Conservation (phyloP, 2,329 filamentous ascomycete genomes). For the Nannizzia gypsea region DNA sequence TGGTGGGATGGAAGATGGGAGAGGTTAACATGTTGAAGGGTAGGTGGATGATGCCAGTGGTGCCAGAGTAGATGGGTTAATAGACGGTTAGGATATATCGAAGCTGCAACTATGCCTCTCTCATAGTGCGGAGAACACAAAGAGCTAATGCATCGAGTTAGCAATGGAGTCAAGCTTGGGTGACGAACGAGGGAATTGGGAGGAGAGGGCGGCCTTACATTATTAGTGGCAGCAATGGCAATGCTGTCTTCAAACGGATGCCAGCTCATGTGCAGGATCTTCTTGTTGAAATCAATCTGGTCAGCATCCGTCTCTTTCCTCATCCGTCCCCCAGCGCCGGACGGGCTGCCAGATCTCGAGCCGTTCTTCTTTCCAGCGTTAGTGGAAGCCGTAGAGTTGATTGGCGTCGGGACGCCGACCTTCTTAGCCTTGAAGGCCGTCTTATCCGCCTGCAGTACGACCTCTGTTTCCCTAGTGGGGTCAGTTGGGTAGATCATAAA, state of each 20-base stretch:
- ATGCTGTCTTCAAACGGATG: constrained; percentile 99
- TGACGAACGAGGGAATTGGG: no score
- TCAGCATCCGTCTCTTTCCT: constrained; percentile 98
- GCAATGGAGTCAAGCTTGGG: constrained; percentile 13
- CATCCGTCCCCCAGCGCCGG: constrained; percentile 83
- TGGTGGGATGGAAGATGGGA: not conserved
- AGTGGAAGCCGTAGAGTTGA: constrained; percentile 60
- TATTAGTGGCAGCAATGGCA: constrained; percentile 97
- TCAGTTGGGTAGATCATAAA: constrained; percentile 99
- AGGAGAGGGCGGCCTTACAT: constrained; percentile 57
- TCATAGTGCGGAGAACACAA: constrained; percentile 67
- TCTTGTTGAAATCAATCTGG: constrained; percentile 99
- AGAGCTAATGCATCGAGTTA: constrained; percentile 42
- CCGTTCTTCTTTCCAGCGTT: constrained; percentile 75
- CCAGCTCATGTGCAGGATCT: constrained; percentile 99
- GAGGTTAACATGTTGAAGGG: not conserved
- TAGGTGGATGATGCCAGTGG: not conserved
- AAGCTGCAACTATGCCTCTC: not conserved
- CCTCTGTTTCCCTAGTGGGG: constrained; percentile 89
- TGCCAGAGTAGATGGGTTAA: not conserved
- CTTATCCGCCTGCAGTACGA: constrained; percentile 95
- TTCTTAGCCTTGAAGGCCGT: constrained; percentile 99
- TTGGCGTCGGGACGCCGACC: constrained; percentile 92
- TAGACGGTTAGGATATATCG: not conserved
- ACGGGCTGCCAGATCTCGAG: constrained; percentile 79